Evolutionary conservation across 2,329 filamentous ascomycete genomes (phyloP).

Genomic region (Pseudogymnoascus sp.): DNA sequence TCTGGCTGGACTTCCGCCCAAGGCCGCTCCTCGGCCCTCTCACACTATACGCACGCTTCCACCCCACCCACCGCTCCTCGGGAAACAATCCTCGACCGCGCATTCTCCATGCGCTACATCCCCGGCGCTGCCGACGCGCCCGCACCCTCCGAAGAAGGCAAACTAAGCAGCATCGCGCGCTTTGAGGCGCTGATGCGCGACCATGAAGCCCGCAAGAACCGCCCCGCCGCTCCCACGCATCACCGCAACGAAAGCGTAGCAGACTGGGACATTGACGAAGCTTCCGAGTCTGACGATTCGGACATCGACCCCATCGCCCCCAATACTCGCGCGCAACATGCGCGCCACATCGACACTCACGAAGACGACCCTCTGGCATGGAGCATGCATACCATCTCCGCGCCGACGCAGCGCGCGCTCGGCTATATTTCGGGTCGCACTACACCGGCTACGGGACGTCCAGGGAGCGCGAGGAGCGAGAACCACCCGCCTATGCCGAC

Average conservation of each 20-base stretch:
- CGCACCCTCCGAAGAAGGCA: slow-evolving; percentile 44
- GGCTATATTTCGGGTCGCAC: slow-evolving; percentile 16
- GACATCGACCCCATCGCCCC: neutral
- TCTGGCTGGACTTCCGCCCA: slow-evolving; percentile 54
- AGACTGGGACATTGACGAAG: slow-evolving; percentile 4
- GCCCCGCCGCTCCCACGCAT: slow-evolving; percentile 12
- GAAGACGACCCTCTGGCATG: slow-evolving; percentile 25
- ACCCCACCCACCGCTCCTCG: slow-evolving; percentile 41
- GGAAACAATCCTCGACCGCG: slow-evolving; percentile 59
- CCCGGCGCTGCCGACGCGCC: slow-evolving; percentile 48
- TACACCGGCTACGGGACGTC: neutral
- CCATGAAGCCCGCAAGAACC: slow-evolving; percentile 40
- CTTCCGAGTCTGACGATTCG: neutral
- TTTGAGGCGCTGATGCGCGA: slow-evolving; percentile 60
- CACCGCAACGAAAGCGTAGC: neutral
- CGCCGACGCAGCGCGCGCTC: slow-evolving; percentile 14
- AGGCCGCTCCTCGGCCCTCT: slow-evolving; percentile 50
- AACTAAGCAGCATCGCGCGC: slow-evolving; percentile 54
- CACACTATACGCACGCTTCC: slow-evolving; percentile 34
- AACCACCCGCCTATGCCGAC: slow-evolving; percentile 1
- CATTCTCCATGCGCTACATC: slow-evolving; percentile 55
- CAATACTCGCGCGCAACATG: neutral
- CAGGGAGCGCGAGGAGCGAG: neutral
- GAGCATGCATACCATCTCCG: slow-evolving; percentile 11
- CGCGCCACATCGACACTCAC: neutral